Evolutionary conservation across 2,329 filamentous ascomycete species (phyloP), one percentile per base, ranked within the genome.

Genomic region (Hyphodiscus sp.): DNA sequence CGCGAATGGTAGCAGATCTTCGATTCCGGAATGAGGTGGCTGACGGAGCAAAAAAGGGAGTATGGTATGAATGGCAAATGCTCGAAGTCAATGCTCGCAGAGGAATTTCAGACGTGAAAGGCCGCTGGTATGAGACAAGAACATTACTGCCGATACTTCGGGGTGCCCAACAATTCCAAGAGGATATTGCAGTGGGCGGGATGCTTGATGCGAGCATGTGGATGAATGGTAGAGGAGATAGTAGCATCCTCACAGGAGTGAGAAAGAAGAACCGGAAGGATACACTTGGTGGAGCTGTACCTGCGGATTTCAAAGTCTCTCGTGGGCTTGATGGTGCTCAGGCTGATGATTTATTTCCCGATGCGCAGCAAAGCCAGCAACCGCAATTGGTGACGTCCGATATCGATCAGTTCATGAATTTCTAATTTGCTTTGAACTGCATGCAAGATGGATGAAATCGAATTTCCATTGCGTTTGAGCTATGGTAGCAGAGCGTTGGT

Each of bases 111-210:
- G 75, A 80, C 42, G 67, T 82, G 60, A 81, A 80, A 62, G 80
- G 80, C 8, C 73, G 80, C 10, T 83, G 80, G 80, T 83, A 83
- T 64, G 80, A 83, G 64, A 76, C 76, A 2, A 73, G 70, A 43
- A 65, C 76, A 1, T 68, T 82, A 2, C 72, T 80, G 2, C 70
- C 70, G 0, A 67, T 69, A 38, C 57, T 72, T 1, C 59, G 65
- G 10, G 65, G 66, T 15, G 53, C 53, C 2, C 60, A 60, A 13
- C 53, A 61, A 15, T 71, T 73, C 53, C 65, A 71, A 29, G 65
- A 69, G 18, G 64, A 66, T 45, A 41, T 67, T 9, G 29, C 50
- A 29, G 48, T 52, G 5, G 72, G 73, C 20, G 68, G 70, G 26
- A 68, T 72, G 8, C 67, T 65, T 2, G 75, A 76, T 52, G 69